Conservation (phyloP, 1,284 basidiomycete species). For the Puccinia hordei region DNA sequence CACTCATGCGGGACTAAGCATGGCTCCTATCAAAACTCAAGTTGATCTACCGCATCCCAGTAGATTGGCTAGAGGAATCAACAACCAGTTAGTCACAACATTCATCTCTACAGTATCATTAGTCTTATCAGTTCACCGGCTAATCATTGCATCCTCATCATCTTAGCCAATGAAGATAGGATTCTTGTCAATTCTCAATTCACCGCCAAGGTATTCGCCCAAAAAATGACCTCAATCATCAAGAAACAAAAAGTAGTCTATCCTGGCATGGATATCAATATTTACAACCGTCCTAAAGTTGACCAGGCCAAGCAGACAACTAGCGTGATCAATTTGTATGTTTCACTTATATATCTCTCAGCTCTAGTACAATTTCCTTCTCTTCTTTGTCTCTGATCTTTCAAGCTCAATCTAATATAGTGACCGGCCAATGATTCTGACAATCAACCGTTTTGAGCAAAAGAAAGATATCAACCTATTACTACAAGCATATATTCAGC, state of each 20-base stretch:
- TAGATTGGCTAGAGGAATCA: constrained; percentile 84
- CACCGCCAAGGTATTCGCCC: constrained; percentile 65
- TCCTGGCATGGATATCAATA: no score
- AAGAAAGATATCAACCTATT: constrained; percentile 91
- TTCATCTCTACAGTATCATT: not conserved
- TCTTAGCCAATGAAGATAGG: constrained; percentile 72
- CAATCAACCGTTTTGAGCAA: constrained; percentile 90
- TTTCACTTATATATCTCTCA: not conserved
- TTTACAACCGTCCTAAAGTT: constrained; percentile 13
- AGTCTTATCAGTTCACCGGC: not conserved
- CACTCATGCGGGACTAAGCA: no score
- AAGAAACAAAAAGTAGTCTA: constrained; percentile 74
- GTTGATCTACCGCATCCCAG: no score
- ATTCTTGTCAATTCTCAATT: no score
- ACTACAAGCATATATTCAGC: constrained; percentile 71
- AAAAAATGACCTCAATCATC: constrained; percentile 37
- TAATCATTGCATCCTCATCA: no score
- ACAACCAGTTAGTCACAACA: constrained; percentile 73
- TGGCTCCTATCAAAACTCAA: constrained; percentile 62
- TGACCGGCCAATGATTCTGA: constrained; percentile 81
- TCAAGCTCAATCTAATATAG: constrained; percentile 60
- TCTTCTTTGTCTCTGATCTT: not conserved
- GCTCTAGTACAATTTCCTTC: no score
- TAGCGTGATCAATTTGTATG: not conserved
- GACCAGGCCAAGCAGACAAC: not conserved